Conservation (phyloP, 2,329 filamentous ascomycete species). For the Apiospora sp. region DNA sequence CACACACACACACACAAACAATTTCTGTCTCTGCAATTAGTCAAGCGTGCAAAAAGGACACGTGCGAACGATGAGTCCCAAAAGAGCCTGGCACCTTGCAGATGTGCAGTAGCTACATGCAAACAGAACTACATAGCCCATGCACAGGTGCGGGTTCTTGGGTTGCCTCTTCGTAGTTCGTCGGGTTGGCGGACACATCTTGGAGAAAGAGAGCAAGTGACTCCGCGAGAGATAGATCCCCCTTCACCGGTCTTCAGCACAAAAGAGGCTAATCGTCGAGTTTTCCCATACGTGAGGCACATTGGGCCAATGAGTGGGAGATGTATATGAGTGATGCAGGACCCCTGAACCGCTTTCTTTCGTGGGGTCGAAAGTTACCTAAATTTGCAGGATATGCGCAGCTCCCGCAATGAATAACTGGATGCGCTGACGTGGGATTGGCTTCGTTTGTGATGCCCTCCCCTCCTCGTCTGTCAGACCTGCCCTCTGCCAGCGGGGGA, state of each 20-base stretch:
- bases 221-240: neutral
- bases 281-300: conserved; percentile 18
- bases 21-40: neutral
- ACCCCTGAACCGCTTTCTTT: conserved; percentile 12
- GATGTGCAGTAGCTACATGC: conserved; percentile 9
- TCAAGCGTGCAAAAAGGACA: conserved; percentile 12
- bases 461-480: neutral
- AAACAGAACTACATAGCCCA: conserved; percentile 5
- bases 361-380: conserved; percentile 24
- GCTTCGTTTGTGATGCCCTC: neutral
- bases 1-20: neutral
- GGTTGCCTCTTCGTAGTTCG: neutral
- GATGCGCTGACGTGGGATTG: conserved; percentile 14
- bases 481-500: neutral
- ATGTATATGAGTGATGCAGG: neutral
- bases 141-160: neutral
- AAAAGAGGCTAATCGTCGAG: conserved; percentile 13
- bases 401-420: conserved; percentile 12
- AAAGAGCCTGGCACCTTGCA: conserved; percentile 11
- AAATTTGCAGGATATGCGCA: conserved; percentile 23
- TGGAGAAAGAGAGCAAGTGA: neutral
- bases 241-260: conserved; percentile 19
- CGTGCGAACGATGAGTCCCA: conserved; percentile 12
- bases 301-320: conserved; percentile 14
- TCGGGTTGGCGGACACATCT: neutral